A percentile compares a stretch with the other conserved stretches of the same genome.
Conservation (phyloP, 305 asterid species). For the Ilex paraguariensis region DNA sequence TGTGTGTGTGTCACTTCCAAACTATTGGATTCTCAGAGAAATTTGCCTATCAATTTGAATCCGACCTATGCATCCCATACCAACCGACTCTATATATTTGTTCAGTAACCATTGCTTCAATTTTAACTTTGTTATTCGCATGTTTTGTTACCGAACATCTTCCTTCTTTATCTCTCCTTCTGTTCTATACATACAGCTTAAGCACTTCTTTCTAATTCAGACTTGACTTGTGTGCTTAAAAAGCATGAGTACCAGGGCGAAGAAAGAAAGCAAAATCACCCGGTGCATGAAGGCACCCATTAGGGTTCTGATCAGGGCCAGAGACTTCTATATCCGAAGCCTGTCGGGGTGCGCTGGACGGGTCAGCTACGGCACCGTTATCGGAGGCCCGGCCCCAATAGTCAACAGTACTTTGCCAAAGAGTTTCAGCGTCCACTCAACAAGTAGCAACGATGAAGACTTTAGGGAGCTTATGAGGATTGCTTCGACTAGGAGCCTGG, state of each 20-base stretch:
- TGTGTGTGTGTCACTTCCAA: too few relatives aligned
- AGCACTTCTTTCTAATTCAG: not conserved
- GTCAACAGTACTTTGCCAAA: not conserved
- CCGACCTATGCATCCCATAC: too few relatives aligned
- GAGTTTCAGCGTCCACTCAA: not conserved
- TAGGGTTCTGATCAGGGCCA: not conserved
- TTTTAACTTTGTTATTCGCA: too few relatives aligned
- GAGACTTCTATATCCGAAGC: not conserved
- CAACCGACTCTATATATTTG: too few relatives aligned
- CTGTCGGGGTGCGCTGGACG: not conserved
- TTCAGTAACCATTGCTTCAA: too few relatives aligned
- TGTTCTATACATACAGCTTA: too few relatives aligned
- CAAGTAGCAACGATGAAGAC: not conserved
- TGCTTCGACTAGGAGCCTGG: not conserved
- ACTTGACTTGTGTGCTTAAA: not conserved
- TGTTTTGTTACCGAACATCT: not conserved
- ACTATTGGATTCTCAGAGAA: too few relatives aligned
- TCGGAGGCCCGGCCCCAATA: not conserved
- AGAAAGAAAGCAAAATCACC: not conserved
- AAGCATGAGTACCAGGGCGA: not conserved
- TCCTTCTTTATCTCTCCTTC: not conserved
- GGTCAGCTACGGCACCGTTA: not conserved
- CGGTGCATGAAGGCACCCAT: not conserved
- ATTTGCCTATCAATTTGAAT: too few relatives aligned
- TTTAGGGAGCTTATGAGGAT: not conserved